phyloP scores from a whole-genome alignment of 305 asterid species.

The Fraxinus floribunda region DNA sequence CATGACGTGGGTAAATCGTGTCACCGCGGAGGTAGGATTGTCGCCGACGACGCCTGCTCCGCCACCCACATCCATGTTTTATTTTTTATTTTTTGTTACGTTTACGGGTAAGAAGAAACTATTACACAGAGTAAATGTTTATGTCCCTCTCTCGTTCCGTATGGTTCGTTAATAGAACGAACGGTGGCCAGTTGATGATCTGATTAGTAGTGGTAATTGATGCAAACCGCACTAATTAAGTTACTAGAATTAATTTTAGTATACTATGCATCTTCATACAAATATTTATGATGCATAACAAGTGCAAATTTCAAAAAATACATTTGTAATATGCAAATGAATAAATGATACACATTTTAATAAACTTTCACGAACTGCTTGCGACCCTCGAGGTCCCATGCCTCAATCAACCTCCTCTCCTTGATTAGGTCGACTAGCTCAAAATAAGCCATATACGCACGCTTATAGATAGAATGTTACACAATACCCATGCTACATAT shows the following conservation, averaged over 20 bases:
- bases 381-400: neutral
- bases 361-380: too few relatives aligned
- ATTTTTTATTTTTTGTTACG: neutral
- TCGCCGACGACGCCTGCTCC: slow-evolving; percentile 42
- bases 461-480: neutral
- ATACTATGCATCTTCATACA: neutral
- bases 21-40: slow-evolving; percentile 42
- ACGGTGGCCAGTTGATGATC: neutral
- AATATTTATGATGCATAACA: neutral
- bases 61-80: slow-evolving; percentile 67
- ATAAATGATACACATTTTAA: neutral
- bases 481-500: too few relatives aligned
- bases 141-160: neutral
- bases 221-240: neutral
- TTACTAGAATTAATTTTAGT: neutral
- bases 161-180: neutral
- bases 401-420: neutral
- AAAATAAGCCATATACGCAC: neutral
- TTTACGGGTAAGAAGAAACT: neutral
- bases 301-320: neutral
- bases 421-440: neutral
- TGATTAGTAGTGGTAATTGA: neutral
- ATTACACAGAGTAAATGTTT: neutral
- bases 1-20: slow-evolving; percentile 47
- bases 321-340: neutral